Base-by-base conservation (phyloP, 1,139 yeast genomes). In the Taiozyma sp. region DNA sequence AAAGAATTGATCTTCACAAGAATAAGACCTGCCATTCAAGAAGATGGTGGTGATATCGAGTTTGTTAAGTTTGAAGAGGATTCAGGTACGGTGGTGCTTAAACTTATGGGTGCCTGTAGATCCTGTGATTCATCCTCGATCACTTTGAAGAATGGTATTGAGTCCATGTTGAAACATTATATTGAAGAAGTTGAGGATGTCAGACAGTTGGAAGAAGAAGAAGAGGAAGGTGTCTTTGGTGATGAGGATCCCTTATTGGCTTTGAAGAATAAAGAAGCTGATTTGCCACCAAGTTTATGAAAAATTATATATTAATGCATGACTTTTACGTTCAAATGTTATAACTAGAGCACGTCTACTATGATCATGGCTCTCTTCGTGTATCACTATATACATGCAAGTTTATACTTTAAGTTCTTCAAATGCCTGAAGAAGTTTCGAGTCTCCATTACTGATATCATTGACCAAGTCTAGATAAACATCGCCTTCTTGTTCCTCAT, bases 1-100 rank as follows among this genome's bases (percentile, higher is more conserved):
- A 90, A 91, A 62, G 99, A 93, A 67, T 76, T 93, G 49, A 86
- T 93, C 51, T 91, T 88, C 62, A 93, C 99, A 5, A 80, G 98
- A 62, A 91, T 93, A 54, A 80, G 97, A 61, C 99, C 99, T 1
- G 98, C 98, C 0, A 85, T 86, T 55, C 87, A 83, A 66, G 95
- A 86, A 56, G 95, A 86, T 63, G 95, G 95, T 49, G 95, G 95
- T 11, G 95, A 86, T 63, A 82, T 86, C 54, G 88, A 85, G 59
- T 86, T 83, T 67, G 84, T 85, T 21, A 76, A 73, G 3, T 85
- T 84, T 64, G 78, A 77, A 46, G 84, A 81, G 51, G 76, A 75
- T 42, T 68, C 77, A 6, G 93, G 95, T 1, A 81, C 81, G 0
- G 93, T 86, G 2, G 78, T 73, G 58, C 72, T 86, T 57, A 79